Base-by-base conservation (phyloP, 352 stramenopile genomes). In the Phytophthora parvispora region DNA sequence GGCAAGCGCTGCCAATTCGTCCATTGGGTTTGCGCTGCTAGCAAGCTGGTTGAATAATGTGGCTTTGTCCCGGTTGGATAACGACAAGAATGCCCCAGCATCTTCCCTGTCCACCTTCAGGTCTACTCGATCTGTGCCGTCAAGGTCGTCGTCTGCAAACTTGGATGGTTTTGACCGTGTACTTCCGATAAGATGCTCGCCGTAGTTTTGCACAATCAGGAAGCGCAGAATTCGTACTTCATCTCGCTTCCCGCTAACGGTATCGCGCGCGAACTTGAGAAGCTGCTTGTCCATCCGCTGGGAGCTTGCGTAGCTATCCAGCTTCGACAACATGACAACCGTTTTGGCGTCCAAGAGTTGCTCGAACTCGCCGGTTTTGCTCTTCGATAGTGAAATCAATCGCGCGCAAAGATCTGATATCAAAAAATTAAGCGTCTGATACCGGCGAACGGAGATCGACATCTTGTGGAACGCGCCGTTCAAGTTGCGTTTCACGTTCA, bases 391-490 rank as follows among this genome's bases (percentile, higher is more conserved):
- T 7, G 75, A 64, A 42, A 92, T 78, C 31, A 95, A 57, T 13
- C 88, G 88, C 12, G 74, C 75, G 49, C 87, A 95, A 12, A 93
- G 70, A 55, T 96, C 89, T 9, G 85, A 91, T 40, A 96, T 91
- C 40, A 96, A 48, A 42, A 91, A 86, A 53, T 94, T 93, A 15
- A 94, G 70, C 7, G 87, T 86, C 64, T 96, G 86, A 59, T 80
- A 95, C 24, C 89, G 87, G 20, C 86, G 85, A 38, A 67, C 64
- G 6, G 89, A 93, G 29, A 95, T 91, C 6, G 78, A 78, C 40
- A 81, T 48, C 38, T 88, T 83, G 45, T 84, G 72, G 13, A 93
- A 78, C 6, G 76, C 60, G 13, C 69, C 75, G 4, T 60, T 71
- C 24, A 90, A 54, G 40, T 87, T 84, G 2, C 74, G 69, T 22